Conservation (phyloP, 768 basidiomycete genomes). For the Lactarius vividus region DNA sequence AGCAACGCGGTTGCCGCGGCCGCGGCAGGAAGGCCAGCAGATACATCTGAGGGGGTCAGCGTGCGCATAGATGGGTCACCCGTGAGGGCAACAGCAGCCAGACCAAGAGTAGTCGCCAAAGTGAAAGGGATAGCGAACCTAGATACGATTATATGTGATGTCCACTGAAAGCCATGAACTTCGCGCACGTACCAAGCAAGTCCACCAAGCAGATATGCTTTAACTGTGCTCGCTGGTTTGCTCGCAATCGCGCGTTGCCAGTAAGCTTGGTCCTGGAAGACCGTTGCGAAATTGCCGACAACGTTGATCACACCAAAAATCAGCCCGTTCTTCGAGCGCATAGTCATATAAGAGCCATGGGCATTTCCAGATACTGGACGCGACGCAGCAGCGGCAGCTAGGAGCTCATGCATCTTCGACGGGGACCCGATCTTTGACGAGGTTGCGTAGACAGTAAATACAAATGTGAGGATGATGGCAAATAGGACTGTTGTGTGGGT, state of each 20-base stretch:
- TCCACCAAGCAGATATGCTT: constrained; percentile 87
- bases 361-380: constrained; percentile 79
- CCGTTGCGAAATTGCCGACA: constrained; percentile 75
- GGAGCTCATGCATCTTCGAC: constrained; percentile 72
- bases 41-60: constrained; percentile 62
- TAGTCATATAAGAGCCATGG: constrained; percentile 70
- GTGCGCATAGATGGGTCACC: constrained; percentile 51
- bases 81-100: constrained; percentile 83
- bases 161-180: not conserved
- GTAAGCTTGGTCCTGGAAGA: constrained; percentile 64
- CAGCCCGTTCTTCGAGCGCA: constrained; percentile 56
- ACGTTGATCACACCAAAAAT: constrained; percentile 82
- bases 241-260: constrained; percentile 93
- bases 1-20: constrained; percentile 81
- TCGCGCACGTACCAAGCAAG: constrained; percentile 65
- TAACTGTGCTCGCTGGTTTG: constrained; percentile 78
- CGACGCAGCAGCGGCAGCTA: constrained; percentile 51
- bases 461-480: constrained; percentile 72
- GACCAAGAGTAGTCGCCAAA: constrained; percentile 83
- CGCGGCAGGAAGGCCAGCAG: constrained; percentile 84
- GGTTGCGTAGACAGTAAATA: constrained; percentile 82
- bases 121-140: constrained; percentile 86
- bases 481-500: constrained; percentile 87
- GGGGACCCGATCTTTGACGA: constrained; percentile 78
- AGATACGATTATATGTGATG: not conserved